Percentiles rank a stretch among this genome's conserved stretches.
These are phyloP conservation scores for Persicaria tinctoria DNA, from an alignment of 148 eudicot species.

Conservation along the genomic window DNA sequence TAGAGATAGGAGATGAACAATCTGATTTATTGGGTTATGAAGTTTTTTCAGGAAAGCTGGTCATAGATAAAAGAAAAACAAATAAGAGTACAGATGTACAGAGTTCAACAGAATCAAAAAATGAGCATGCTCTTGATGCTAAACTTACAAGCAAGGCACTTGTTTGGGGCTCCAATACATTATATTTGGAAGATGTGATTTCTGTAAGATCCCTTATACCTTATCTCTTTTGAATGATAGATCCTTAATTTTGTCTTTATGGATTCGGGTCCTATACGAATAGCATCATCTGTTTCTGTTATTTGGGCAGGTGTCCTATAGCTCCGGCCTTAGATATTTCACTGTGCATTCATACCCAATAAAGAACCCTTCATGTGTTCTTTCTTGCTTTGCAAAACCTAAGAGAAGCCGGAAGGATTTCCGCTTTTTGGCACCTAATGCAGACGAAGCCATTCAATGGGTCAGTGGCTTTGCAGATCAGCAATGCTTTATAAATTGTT, in stretches of 20 bases:
- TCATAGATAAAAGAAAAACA: conserved; percentile 64
- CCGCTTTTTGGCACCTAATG: conserved; percentile 70
- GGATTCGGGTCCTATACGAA: neutral
- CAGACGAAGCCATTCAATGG: conserved; percentile 93
- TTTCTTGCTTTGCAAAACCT: conserved; percentile 58
- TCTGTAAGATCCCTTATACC: conserved; percentile 48
- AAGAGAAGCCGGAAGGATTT: conserved; percentile 72
- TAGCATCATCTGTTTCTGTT: neutral
- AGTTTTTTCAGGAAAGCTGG: conserved; percentile 73
- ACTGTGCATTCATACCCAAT: conserved; percentile 82
- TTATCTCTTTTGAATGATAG: conserved; percentile 10
- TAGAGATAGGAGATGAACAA: conserved; percentile 89
- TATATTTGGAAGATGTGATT: conserved; percentile 79
- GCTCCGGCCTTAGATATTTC: conserved; percentile 73
- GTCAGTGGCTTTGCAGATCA: conserved; percentile 93
- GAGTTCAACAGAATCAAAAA: conserved; percentile 49
- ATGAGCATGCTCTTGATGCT: conserved; percentile 59
- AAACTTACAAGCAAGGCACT: conserved; percentile 94
- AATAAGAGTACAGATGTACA: conserved; percentile 41
- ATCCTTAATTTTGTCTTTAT: conserved; percentile 2
- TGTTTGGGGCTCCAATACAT: conserved; percentile 72
- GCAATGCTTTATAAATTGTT: conserved; percentile 79
- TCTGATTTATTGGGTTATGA: conserved; percentile 93
- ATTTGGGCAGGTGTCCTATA: conserved; percentile 65
- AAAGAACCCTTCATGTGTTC: conserved; percentile 37